Conservation (phyloP, 208 protist species). For the Crithidia acanthocephali region DNA sequence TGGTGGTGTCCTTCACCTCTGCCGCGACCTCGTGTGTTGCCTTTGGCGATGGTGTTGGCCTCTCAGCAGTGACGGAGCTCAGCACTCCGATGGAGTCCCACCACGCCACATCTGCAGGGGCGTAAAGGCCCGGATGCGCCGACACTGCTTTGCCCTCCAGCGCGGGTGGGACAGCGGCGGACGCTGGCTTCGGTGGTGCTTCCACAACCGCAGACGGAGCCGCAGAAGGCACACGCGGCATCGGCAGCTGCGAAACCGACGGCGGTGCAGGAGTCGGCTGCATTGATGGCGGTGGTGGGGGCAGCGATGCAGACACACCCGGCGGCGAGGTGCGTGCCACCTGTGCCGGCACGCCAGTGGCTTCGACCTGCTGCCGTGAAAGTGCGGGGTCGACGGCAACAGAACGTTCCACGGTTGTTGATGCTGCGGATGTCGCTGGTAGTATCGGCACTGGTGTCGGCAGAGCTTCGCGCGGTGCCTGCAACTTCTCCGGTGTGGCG, state of each 20-base stretch:
- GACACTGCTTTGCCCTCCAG: background rate
- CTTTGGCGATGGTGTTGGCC: background rate
- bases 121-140: slow-evolving; percentile 29
- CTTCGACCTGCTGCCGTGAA: no score
- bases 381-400: background rate
- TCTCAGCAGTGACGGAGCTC: background rate
- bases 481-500: slow-evolving; percentile 22
- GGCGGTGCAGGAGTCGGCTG: no score
- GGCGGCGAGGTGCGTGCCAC: no score
- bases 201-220: background rate
- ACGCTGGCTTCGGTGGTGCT: background rate
- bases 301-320: no score
- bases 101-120: slow-evolving; percentile 64
- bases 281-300: no score
- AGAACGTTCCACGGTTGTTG: background rate
- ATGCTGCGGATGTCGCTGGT: background rate
- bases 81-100: slow-evolving; percentile 53
- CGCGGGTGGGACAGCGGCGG: background rate
- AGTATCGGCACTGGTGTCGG: background rate
- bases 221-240: no score
- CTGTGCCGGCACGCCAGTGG: no score
- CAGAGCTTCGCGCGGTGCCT: background rate
- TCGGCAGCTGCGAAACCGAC: no score
- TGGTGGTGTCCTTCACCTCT: background rate
- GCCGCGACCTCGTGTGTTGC: background rate